phyloP scores from a whole-genome alignment of 2,329 filamentous ascomycete species.

The Sarocladium strictum region DNA sequence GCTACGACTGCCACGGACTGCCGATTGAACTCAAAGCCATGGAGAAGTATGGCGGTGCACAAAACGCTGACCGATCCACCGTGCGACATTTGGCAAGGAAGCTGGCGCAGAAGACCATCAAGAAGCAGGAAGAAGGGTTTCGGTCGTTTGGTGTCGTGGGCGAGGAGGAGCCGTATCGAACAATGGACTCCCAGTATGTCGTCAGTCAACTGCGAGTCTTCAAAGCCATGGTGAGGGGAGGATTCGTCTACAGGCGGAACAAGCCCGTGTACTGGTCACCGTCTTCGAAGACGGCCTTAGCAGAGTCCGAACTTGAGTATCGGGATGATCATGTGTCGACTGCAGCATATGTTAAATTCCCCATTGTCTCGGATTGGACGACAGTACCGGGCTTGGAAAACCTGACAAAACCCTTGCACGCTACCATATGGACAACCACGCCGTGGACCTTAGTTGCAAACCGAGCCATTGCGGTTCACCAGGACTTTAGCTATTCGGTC shows the following conservation, averaged over 20 bases:
- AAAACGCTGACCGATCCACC: background rate
- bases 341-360: conserved; percentile 76
- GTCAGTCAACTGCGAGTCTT: conserved; percentile 70
- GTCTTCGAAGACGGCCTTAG: conserved; percentile 70
- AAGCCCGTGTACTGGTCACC: conserved; percentile 87
- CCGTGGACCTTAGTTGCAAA: conserved; percentile 97
- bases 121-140: conserved; percentile 69
- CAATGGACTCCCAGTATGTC: conserved; percentile 73
- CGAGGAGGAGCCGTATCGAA: conserved; percentile 67
- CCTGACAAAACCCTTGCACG: conserved; percentile 52
- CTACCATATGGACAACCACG: conserved; percentile 98
- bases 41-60: conserved; percentile 30
- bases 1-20: conserved; percentile 97
- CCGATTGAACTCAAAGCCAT: conserved; percentile 96
- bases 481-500: conserved; percentile 67
- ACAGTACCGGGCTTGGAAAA: conserved; percentile 27
- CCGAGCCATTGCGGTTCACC: conserved; percentile 75
- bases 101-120: conserved; percentile 62
- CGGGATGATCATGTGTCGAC: conserved; percentile 66
- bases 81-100: conserved; percentile 47
- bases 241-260: conserved; percentile 69
- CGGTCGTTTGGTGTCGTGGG: conserved; percentile 71
- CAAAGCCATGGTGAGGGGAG: conserved; percentile 64
- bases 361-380: conserved; percentile 43
- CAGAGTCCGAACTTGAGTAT: conserved; percentile 82